Evolutionary conservation across 805 yeast genomes (phyloP).

Genomic region (Schizosaccharomyces lindneri): DNA sequence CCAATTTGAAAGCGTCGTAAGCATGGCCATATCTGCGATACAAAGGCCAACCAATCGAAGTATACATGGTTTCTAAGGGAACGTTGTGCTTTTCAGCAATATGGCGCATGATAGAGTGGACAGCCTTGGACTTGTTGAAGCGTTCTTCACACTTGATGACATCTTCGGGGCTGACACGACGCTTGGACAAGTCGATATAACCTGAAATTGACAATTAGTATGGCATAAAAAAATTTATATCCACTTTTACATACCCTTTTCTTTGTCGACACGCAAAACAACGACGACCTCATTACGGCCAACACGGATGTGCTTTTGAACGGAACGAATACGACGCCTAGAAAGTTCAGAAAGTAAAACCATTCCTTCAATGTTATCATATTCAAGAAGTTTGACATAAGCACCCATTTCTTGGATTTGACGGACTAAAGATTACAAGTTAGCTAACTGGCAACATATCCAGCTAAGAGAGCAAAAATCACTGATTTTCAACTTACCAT

Average conservation of each 20-base stretch:
- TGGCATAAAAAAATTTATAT: background rate
- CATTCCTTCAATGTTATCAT: conserved; percentile 98
- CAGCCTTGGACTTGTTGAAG: conserved; percentile 88
- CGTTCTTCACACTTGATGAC: conserved; percentile 92
- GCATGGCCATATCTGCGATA: conserved; percentile 91
- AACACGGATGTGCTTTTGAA: conserved; percentile 89
- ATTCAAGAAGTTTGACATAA: conserved; percentile 80
- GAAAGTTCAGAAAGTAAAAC: conserved; percentile 83
- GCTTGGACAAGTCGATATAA: conserved; percentile 86
- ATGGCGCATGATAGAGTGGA: conserved; percentile 92
- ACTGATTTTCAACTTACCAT: conserved; percentile 44
- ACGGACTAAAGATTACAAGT: background rate
- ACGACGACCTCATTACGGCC: conserved; percentile 97
- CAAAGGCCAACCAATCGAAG: conserved; percentile 89
- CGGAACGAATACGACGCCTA: conserved; percentile 94
- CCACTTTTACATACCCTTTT: conserved; percentile 27
- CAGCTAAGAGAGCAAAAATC: conserved; percentile 2
- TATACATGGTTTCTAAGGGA: conserved; percentile 64
- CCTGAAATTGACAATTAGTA: conserved; percentile 13
- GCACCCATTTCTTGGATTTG: conserved; percentile 97
- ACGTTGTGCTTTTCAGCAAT: conserved; percentile 91
- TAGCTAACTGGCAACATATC: conserved; percentile 1
- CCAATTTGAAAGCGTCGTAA: conserved; percentile 86
- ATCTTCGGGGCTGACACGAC: conserved; percentile 95
- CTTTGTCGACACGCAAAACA: conserved; percentile 92